Base-by-base conservation (phyloP, 108 stramenopile species). In the Skeletonema marinoi region DNA sequence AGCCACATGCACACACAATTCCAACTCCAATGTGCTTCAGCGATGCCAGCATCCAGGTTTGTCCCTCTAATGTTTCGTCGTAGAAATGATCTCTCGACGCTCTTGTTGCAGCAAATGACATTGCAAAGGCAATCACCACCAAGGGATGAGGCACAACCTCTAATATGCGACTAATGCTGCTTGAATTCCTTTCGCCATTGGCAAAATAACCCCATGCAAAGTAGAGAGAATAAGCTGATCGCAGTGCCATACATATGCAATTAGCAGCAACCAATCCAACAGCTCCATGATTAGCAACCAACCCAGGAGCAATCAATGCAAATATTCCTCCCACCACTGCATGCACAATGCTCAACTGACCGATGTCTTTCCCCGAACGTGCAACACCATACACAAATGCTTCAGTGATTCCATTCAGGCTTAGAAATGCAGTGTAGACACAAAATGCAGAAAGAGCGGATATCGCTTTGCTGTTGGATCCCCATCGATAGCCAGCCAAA, bases 381-480 rank as follows among this genome's bases (percentile, higher is more conserved):
- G 88, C 88, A 8, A 89, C 89, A 0, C 87, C 96, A 70, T 94
- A 96, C 7, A 96, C 94, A 85, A 97, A 98, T 0, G 97, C 97
- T 88, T 98, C 98, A 32, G 96, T 94, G 83, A 88, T 96, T 9
- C 98, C 98, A 75, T 98, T 98, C 54, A 92, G 85, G 7, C 94
- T 94, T 65, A 98, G 60, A 63, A 96, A 92, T 30, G 92, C 88
- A 16, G 96, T 96, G 83, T 97, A 97, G 17, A 98, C 85, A 78
- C 98, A 98, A 83, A 94, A 93, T 32, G 93, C 93, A 21, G 88
- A 88, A 51, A 96, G 72, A 14, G 88, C 90, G n/a, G 78, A 71
- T 21, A 87, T 84, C 5, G 95, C 93, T 73, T 91, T 88, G 19
- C 48, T 38, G 71, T 90, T 90, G 48, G 75, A 74, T 29, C 91